These are phyloP conservation scores for Typha latifolia DNA, from an alignment of 176 grass and related monocot genomes.

Conservation along the genomic window DNA sequence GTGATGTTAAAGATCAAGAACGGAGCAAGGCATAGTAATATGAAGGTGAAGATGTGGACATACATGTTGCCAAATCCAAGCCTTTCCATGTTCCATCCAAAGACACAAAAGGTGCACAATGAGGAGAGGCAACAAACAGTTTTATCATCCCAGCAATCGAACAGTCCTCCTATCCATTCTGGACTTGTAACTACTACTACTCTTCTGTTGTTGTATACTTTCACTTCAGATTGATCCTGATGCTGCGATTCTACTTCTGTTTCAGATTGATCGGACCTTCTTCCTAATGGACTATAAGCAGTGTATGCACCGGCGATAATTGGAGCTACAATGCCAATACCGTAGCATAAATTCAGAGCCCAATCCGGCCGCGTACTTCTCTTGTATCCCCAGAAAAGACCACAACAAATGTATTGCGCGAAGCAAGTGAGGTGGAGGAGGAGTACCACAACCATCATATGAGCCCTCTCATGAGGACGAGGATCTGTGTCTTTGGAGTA, in stretches of 20 bases:
- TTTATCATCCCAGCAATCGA: slow-evolving; percentile 81
- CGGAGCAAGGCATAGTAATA: slow-evolving; percentile 50
- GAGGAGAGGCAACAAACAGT: slow-evolving; percentile 61
- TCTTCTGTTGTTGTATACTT: slow-evolving; percentile 46
- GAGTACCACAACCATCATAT: slow-evolving; percentile 46
- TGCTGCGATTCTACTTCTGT: too few relatives aligned
- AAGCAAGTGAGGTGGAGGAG: slow-evolving; percentile 68
- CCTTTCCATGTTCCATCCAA: slow-evolving; percentile 98
- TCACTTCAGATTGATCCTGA: slow-evolving; percentile 27
- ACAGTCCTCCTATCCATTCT: slow-evolving; percentile 79
- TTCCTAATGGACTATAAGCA: slow-evolving; percentile 47
- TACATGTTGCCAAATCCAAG: slow-evolving; percentile 99
- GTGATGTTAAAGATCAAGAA: slow-evolving; percentile 74
- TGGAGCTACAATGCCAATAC: slow-evolving; percentile 37
- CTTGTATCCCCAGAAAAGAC: slow-evolving; percentile 75
- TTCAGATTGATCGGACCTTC: slow-evolving; percentile 15
- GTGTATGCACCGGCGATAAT: slow-evolving; percentile 53
- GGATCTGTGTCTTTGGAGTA: slow-evolving; percentile 63
- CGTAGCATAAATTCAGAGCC: slow-evolving; percentile 70
- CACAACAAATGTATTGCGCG: slow-evolving; percentile 69
- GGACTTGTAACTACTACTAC: slow-evolving; percentile 63
- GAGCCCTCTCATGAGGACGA: slow-evolving; percentile 42
- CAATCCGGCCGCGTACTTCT: slow-evolving; percentile 38
- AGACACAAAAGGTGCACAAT: slow-evolving; percentile 81
- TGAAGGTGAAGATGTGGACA: slow-evolving; percentile 81